Base-by-base conservation (phyloP, 179 eudicot species). In the Nepenthes alata region DNA sequence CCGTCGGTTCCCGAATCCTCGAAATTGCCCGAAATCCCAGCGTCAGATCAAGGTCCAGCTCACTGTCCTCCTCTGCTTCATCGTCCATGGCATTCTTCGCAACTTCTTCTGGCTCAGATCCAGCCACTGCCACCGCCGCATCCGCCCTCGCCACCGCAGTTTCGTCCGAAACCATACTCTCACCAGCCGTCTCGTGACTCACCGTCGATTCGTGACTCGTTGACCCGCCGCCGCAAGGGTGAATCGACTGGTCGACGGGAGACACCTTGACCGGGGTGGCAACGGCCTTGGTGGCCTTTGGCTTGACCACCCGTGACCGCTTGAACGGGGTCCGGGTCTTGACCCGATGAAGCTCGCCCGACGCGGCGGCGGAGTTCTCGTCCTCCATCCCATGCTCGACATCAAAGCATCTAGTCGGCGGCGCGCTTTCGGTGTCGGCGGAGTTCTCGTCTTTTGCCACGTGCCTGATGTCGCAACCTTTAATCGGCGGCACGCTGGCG, bases 381-480 rank as follows among this genome's bases (percentile, higher is more conserved):
- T 82, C 85, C 68, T 79, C 80, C 25, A 69, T 60, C 0, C 84
- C 85, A 56, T 91, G 98, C 11, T 95, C 82, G 37, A 88, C 84
- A 57, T 91, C 96, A 49, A 75, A 86, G 11, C 81, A 84, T 58
- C 86, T 85, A n/a, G 81, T 54, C 0, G 84, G 86, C 0, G 91
- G 88, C 2, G 89, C 77, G 2, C 57, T 66, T 57, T 74, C 70
- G 10, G 77, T 44, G 58, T 75, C 75, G 35, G 53, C 69, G 5
- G 74, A 57, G 62, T 66, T 63, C 0, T 79, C 79, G 1, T 82
- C 85, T 67, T 79, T 83, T 16, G 70, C 58, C 0, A 86, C 85
- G 60, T 91, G 98, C 11, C 96, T 84, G 37, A 88, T 86, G 59
- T 91, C 96, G 49, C 75, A 86, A 8, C 81, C 85, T 58, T 88